Evolutionary conservation across 139 green algal species (phyloP), one percentile per base, ranked within the genome.

Genomic region (Coelastrella sp.): DNA sequence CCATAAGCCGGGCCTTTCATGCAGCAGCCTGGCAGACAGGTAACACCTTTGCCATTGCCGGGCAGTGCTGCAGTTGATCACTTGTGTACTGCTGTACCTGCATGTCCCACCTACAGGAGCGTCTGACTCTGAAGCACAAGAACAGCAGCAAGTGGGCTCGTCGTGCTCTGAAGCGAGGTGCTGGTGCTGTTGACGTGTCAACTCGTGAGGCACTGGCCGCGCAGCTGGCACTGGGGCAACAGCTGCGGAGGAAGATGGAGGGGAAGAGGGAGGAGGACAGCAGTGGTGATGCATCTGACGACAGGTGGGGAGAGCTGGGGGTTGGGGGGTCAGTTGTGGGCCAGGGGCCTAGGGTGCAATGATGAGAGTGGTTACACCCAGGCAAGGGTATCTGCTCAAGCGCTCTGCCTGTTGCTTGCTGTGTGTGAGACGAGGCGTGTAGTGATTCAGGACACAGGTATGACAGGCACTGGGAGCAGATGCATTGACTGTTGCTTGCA

Each of bases 121-220:
- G 98, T n/a, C 92, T 99, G 73, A 98, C 97, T 47, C 94, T 99
- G 23, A 97, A 98, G 91, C 98, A 99, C 91, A 94, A 93, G 66
- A 99, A 99, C 94, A 99, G 95, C 58, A 97, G 92, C 60, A 90
- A 95, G 73, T 99, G 97, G 97, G 97, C 97, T 5, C 91, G 95
- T 66, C 94, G 97, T 4, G 97, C 96, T 61, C 92, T 99, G 3
- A 97, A 98, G 90, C 92, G 96, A 13, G 97, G 97, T 5, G 74
- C 93, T 47, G 74, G 90, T 4, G 81, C 96, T 22, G 86, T 95
- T 59, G 96, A 98, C 74, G 92, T 92, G 3, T 93, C 92, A 54
- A 97, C 94, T 4, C 92, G 93, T 58, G 94, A 95, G 22, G 97
- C 96, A 0, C 78, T 99, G 11, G 91, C 90, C 5, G 98, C 99